These are phyloP conservation scores for Trichoderma sp. DNA, from an alignment of 2,329 filamentous ascomycete species.

Conservation along the genomic window DNA sequence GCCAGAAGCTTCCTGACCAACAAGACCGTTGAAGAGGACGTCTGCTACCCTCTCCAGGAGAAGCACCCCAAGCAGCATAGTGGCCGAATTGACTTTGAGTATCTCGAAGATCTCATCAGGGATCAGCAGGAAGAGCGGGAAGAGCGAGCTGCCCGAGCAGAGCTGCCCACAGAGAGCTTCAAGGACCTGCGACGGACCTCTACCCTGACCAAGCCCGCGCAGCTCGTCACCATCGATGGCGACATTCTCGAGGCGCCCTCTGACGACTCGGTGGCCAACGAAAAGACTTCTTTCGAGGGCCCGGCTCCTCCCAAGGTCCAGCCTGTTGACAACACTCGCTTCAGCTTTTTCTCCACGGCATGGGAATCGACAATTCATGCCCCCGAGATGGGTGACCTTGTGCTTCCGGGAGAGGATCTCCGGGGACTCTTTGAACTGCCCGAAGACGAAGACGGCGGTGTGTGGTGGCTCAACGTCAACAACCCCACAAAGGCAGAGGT, in stretches of 20 bases:
- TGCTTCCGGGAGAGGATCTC: conserved; percentile 87
- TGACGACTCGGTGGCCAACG: conserved; percentile 45
- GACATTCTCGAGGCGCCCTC: conserved; percentile 59
- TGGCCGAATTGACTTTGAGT: conserved; percentile 87
- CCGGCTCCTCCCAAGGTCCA: conserved; percentile 42
- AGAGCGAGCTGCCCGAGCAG: conserved; percentile 48
- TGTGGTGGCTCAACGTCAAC: conserved; percentile 98
- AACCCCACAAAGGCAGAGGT: conserved; percentile 89
- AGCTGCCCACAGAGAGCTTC: conserved; percentile 42
- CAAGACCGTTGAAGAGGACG: conserved; percentile 79
- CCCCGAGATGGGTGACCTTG: conserved; percentile 80
- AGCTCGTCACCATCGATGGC: conserved; percentile 55
- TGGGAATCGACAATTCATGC: conserved; percentile 93
- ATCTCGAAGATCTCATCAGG: conserved; percentile 86
- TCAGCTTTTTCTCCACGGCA: conserved; percentile 96
- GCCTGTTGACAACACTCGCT: conserved; percentile 71
- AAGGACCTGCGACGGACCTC: conserved; percentile 38
- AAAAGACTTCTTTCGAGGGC: conserved; percentile 48
- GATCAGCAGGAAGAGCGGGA: conserved; percentile 57
- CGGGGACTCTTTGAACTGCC: conserved; percentile 78
- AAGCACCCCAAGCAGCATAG: conserved; percentile 58
- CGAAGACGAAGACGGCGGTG: conserved; percentile 68
- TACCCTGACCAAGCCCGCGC: conserved; percentile 34
- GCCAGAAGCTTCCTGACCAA: conserved; percentile 62
- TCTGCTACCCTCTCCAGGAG: conserved; percentile 82